Evolutionary conservation across 2,329 filamentous ascomycete genomes (phyloP), one percentile per base, ranked within the genome.

Genomic region (Pyrenophora seminiperda): DNA sequence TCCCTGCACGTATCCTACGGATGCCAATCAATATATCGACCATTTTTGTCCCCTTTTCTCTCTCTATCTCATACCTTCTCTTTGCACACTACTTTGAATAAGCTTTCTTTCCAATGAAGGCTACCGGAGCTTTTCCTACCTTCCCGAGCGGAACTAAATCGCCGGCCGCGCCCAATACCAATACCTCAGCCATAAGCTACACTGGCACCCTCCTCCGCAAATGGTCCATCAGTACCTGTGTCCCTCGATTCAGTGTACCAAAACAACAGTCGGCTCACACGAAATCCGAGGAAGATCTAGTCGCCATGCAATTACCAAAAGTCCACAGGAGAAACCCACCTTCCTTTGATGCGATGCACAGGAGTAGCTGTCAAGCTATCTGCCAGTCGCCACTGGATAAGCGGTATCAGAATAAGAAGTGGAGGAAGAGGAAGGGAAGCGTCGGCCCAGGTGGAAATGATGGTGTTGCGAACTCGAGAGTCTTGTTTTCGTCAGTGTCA

Each of bases 301-400:
- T 51, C 15, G 20, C 48, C 13, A 37, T 37, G 24, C 31, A 47
- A 20, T n/a, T 31, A 32, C 48, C 43, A 11, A 24, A 10, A 29
- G 24, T 15, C 2, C 30, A 17, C 10, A n/a, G 10, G 19, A 15
- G 7, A 22, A 18, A 11, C 15, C 27, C 4, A 19, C 19, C 33
- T 14, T 30, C 34, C 6, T 32, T 47, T 19, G 24, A 32, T 10
- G 37, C 31, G n/a, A 37, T 47, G 15, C 17, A 41, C 15, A 34
- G 24, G 33, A 32, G 37, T 7, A 41, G 24, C 15, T 41, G 42
- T 19, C 37, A 31, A 5, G 47, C 41, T 5, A 19, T 51, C 7
- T 51, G 43, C 3, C 43, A 51, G 13, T 51, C 48, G 9, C 43
- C 43, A 10, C 33, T 51, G 2, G 48, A 41, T 5, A 51, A 51